Evolutionary conservation across 805 yeast species (phyloP), one percentile per base, ranked within the genome.

Genomic region (Saturnispora mendoncae): DNA sequence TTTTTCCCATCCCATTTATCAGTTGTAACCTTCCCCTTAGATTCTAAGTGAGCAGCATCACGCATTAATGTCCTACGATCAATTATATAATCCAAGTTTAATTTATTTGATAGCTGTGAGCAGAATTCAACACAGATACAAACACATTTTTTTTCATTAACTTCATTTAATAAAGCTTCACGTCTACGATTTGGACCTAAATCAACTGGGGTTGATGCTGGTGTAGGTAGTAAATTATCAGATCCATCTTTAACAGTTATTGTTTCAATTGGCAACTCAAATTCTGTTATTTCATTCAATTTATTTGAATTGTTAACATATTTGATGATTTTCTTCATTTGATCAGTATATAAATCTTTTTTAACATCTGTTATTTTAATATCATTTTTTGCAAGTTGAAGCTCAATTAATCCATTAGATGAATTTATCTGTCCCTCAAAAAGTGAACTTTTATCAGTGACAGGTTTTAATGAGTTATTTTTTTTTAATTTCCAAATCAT

Each of bases 41-140:
- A 46, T 4, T 57, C 57, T 23, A 76, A 57, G 4, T 51, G 43
- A 1, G 50, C 47, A 0, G 72, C 60, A 47, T 74, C 80, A 5
- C 69, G 66, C 6, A 54, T 51, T 10, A 74, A 51, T 0, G 88
- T 81, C 39, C 68, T 69, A 26, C 73, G 67, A 49, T 81, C 88
- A 14, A 77, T 63, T 1, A 33, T 29, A 28, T 58, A 53, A 23
- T 56, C 57, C 12, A 71, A 64, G 0, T 68, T 69, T 47, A 71
- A 47, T 14, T 46, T 49, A 3, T 61, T 65, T n/a, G 74, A 65
- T 2, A 78, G 49, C 4, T 52, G 56, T 8, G 60, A 63, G 29
- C 64, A 53, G 27, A 78, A 60, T 8, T 54, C 59, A 13, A 50
- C 53, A n/a, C 72, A 69, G 1, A 72, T 61, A 21, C 64, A 64